Evolutionary conservation across 306 rosid genomes (phyloP).

Genomic region (Trifolium subterraneum): DNA sequence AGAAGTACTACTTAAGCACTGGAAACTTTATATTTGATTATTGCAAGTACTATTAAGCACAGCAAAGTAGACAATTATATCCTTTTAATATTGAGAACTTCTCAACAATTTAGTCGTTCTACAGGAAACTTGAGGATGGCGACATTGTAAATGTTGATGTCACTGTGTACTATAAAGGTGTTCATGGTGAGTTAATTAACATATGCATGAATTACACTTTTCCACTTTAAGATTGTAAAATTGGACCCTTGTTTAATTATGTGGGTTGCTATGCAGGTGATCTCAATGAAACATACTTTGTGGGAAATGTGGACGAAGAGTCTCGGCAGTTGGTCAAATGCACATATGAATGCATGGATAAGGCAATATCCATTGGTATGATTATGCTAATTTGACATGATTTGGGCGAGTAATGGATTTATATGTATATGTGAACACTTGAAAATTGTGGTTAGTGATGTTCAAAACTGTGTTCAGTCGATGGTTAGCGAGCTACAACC

Average conservation of each 20-base stretch:
- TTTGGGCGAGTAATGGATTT: not conserved
- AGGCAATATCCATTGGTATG: slow-evolving; percentile 92
- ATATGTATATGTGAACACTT: too few relatives aligned
- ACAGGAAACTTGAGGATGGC: slow-evolving; percentile 95
- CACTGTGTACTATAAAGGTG: slow-evolving; percentile 85
- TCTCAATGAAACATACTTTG: slow-evolving; percentile 94
- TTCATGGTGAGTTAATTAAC: slow-evolving; percentile 66
- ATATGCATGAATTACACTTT: not conserved
- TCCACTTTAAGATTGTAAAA: not conserved
- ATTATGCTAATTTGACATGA: not conserved
- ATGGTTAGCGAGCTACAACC: too few relatives aligned
- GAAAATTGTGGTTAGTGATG: too few relatives aligned
- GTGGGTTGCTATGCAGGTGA: slow-evolving; percentile 65
- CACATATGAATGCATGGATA: slow-evolving; percentile 92
- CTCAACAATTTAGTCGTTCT: slow-evolving; percentile 31
- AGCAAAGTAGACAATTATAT: not conserved
- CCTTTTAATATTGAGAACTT: slow-evolving; percentile 25
- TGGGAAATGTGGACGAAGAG: slow-evolving; percentile 95
- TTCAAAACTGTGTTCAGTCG: too few relatives aligned
- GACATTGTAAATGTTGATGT: slow-evolving; percentile 92
- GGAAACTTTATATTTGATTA: slow-evolving; percentile 9
- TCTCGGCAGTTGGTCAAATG: slow-evolving; percentile 72
- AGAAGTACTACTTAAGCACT: not conserved
- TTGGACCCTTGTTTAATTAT: not conserved
- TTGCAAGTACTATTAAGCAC: slow-evolving; percentile 3